These are phyloP conservation scores for Aureobasidium vineae DNA, from an alignment of 2,329 filamentous ascomycete species.

Conservation along the genomic window DNA sequence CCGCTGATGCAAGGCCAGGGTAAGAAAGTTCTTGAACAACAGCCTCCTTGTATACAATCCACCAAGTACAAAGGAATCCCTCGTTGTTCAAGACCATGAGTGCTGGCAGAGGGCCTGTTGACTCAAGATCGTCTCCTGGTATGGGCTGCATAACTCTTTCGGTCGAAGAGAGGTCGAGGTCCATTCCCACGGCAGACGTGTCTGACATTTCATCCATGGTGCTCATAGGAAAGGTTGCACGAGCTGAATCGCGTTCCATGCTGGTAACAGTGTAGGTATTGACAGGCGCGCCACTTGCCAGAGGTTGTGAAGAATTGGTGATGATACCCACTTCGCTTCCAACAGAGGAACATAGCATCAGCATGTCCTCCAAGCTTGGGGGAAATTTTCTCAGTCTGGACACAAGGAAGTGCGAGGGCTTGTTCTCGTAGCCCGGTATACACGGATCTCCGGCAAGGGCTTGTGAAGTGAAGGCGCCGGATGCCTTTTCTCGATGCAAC, in stretches of 20 bases:
- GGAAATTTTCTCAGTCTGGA: constrained; percentile 75
- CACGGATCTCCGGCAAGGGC: constrained; percentile 69
- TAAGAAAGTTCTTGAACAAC: constrained; percentile 72
- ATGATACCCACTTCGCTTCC: constrained; percentile 77
- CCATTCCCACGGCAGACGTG: constrained; percentile 74
- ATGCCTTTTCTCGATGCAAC: constrained; percentile 64
- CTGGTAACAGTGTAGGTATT: constrained; percentile 72
- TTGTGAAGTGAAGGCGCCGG: constrained; percentile 65
- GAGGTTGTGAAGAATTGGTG: constrained; percentile 66
- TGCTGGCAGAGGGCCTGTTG: constrained; percentile 75
- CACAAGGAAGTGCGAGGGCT: constrained; percentile 71
- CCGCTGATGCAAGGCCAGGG: constrained; percentile 58
- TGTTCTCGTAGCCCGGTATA: constrained; percentile 61
- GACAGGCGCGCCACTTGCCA: constrained; percentile 60
- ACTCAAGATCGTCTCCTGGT: constrained; percentile 62
- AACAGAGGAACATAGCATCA: constrained; percentile 79
- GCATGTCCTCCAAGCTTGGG: constrained; percentile 73
- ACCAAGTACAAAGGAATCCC: constrained; percentile 82
- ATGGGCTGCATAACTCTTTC: constrained; percentile 78
- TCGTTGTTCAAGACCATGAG: constrained; percentile 86
- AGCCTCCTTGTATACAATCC: constrained; percentile 86
- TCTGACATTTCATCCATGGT: constrained; percentile 66
- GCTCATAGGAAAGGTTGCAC: constrained; percentile 65
- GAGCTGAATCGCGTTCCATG: constrained; percentile 68
- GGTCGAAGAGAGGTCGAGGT: constrained; percentile 78